Evolutionary conservation across 2,329 filamentous ascomycete genomes (phyloP), one percentile per base, ranked within the genome.

Genomic region (Pseudonectria buxi): DNA sequence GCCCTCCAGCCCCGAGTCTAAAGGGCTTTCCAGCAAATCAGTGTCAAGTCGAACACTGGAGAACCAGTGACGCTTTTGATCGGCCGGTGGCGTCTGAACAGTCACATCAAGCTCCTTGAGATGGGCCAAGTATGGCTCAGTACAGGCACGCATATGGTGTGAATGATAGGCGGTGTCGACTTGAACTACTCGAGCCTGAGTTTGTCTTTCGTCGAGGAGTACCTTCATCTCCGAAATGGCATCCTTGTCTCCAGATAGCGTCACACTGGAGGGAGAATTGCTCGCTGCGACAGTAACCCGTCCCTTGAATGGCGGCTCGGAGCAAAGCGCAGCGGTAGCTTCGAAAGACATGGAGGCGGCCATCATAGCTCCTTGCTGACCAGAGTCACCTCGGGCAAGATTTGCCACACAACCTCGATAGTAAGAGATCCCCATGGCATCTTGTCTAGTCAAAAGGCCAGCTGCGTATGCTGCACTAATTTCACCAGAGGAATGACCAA

Each of bases 401-500:
- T 41, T 31, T 7, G 39, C 32, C 12, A 39, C 30, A 25, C 31
- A 30, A 1, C 39, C 39, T 13, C 39, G 35, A 26, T 45, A 52
- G 36, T 50, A 56, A 4, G 53, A 47, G 14, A 55, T 45, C 9
- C 33, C 26, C 24, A 55, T 46, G 3, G 54, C 54, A 22, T 47
- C 43, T 10, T 50, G 29, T 27, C 30, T 30, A n/a, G 26, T 39
- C 14, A 75, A 36, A 14, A 62, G 51, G 0, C 68, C 69, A 0
- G 65, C 62, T 0, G 69, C 67, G 40, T 71, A 74, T 0, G 66
- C 71, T 0, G 69, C 68, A 1, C 53, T 67, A 14, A 72, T 71
- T 41, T 73, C 69, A 2, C 69, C 69, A 1, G 62, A 66, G 0
- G 67, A 71, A 43, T 72, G 69, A 4, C 69, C 69, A 3, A 69